A percentile compares a stretch with the other conserved stretches of the same genome.
Evolutionary conservation across 805 yeast species (phyloP).

Genomic region (Sporopachydermia lactativora): DNA sequence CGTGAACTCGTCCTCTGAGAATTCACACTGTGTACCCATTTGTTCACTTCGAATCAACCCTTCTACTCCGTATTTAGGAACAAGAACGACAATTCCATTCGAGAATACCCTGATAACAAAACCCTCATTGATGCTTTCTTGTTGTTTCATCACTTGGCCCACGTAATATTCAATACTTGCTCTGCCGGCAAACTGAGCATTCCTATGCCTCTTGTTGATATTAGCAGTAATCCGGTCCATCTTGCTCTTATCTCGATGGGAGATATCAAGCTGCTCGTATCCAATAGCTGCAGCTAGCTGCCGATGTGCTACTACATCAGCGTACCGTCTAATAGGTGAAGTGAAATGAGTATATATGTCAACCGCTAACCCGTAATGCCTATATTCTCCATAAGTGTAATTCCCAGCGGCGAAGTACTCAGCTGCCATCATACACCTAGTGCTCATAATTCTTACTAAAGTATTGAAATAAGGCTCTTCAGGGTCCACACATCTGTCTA

Average conservation of each 20-base stretch:
- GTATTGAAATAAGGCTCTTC: slow-evolving; percentile 88
- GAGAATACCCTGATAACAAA: slow-evolving; percentile 84
- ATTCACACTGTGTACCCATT: slow-evolving; percentile 43
- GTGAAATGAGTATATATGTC: slow-evolving; percentile 98
- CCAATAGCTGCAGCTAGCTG: slow-evolving; percentile 98
- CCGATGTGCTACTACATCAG: slow-evolving; percentile 95
- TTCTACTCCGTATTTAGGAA: slow-evolving; percentile 93
- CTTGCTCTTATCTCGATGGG: slow-evolving; percentile 77
- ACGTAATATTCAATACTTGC: slow-evolving; percentile 96
- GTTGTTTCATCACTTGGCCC: slow-evolving; percentile 90
- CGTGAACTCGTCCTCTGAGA: slow-evolving; percentile 67
- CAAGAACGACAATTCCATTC: slow-evolving; percentile 88
- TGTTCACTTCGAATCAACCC: slow-evolving; percentile 76
- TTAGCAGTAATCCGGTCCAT: slow-evolving; percentile 83
- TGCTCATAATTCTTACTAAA: slow-evolving; percentile 86
- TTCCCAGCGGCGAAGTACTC: slow-evolving; percentile 91
- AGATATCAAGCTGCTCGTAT: slow-evolving; percentile 68
- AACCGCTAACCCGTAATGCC: slow-evolving; percentile 94
- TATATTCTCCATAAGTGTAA: slow-evolving; percentile 79
- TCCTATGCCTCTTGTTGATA: slow-evolving; percentile 87
- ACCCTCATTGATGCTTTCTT: slow-evolving; percentile 72
- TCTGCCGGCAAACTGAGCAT: slow-evolving; percentile 98
- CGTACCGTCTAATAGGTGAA: slow-evolving; percentile 94
- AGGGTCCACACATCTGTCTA: slow-evolving; percentile 76
- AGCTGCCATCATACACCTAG: slow-evolving; percentile 99